Base-by-base conservation (phyloP, 208 protist genomes). In the Porcisia hertigi region DNA sequence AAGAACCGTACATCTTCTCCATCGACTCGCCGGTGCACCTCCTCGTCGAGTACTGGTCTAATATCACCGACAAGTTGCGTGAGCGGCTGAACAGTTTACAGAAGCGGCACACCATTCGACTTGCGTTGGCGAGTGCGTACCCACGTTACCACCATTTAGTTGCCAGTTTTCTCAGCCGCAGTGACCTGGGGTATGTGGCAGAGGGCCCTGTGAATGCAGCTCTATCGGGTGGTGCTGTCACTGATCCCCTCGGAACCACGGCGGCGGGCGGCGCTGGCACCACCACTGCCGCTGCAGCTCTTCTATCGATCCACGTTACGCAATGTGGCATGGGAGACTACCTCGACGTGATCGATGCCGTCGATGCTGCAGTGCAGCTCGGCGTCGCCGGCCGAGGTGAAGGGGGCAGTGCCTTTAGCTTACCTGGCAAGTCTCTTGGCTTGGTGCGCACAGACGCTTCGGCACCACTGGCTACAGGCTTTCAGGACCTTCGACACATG, bases 31-130 rank as follows among this genome's bases (percentile, higher is more conserved):
- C 89, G 8, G 85, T 84, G 59, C 85, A 87, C 73, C 65, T 93
- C 43, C 80, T 96, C 25, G 77, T 86, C 12, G 89, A 96, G 52
- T 96, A 91, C 79, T 93, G 89, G 88, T 80, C 83, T 1, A 58
- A 86, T 11, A 74, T 91, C 23, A 88, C 83, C 41, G 89, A 92
- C 23, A 91, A 88, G 77, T 49, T 94, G 69, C 75, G 84, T 25
- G 89, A 92, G 81, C 82, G 84, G 49, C 74, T 96, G 58, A 66
- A 75, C 65, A 82, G 71, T 23, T 52, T 92, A 69, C 89, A 91
- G 76, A 87, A 87, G 74, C 88, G 83, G 6, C 75, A 82, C 9
- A 78, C 83, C 49, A 82, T 93, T 36, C 81, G 87, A 34, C 71
- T 80, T 41, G 86, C 80, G 5, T 73, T 93, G 49, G 76, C 84